These are phyloP conservation scores for Kwoniella dejecticola DNA, from an alignment of 768 basidiomycete genomes.

Conservation along the genomic window DNA sequence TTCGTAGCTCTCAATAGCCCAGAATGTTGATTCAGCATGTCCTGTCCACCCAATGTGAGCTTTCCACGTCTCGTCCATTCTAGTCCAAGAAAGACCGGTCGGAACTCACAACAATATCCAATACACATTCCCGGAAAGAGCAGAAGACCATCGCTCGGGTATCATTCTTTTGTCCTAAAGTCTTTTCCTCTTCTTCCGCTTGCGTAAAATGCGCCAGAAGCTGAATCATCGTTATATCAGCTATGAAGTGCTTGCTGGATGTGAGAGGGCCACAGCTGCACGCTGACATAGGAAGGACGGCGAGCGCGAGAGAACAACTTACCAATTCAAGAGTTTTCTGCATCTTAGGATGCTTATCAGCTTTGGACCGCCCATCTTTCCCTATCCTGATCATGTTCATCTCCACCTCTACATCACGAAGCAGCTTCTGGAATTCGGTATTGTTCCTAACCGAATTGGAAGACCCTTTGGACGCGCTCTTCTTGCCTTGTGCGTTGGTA, in stretches of 20 bases:
- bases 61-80: too few relatives aligned
- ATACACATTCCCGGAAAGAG: slow-evolving; percentile 83
- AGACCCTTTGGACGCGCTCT: slow-evolving; percentile 33
- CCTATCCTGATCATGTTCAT: slow-evolving; percentile 56
- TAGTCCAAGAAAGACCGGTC: not conserved
- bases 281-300: not conserved
- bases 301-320: not conserved
- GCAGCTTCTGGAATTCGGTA: slow-evolving; percentile 66
- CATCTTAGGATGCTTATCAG: slow-evolving; percentile 80
- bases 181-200: slow-evolving; percentile 49
- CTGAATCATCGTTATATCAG: slow-evolving; percentile 9
- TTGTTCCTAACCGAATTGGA: slow-evolving; percentile 48
- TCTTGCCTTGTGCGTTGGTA: slow-evolving; percentile 54
- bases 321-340: slow-evolving; percentile 74
- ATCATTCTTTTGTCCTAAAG: slow-evolving; percentile 43
- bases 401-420: slow-evolving; percentile 69
- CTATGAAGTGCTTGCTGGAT: not conserved
- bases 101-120: slow-evolving; percentile 71
- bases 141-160: slow-evolving; percentile 93
- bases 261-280: too few relatives aligned
- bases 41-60: slow-evolving; percentile 37
- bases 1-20: slow-evolving; percentile 78
- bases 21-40: slow-evolving; percentile 70
- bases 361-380: slow-evolving; percentile 55
- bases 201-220: slow-evolving; percentile 74